Percentiles rank a stretch among this genome's conserved stretches.
Evolutionary conservation across 2,329 filamentous ascomycete species (phyloP).

Genomic region (Ceratocystis colombiana): DNA sequence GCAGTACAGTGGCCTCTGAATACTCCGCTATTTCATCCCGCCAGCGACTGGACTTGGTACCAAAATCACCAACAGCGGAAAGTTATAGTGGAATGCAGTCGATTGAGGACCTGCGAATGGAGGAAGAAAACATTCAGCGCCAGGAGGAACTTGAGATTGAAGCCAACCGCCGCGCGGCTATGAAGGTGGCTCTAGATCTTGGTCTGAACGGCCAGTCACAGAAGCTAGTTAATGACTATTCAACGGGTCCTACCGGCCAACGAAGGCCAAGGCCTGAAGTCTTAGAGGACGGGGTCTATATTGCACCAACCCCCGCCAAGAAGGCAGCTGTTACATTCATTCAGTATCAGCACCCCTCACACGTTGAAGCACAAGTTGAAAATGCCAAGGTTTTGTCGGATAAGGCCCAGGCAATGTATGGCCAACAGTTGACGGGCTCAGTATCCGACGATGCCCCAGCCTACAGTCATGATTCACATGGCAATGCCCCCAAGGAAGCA

Average conservation of each 20-base stretch:
- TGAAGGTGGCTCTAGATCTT: slow-evolving; percentile 41
- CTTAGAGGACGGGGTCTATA: slow-evolving; percentile 32
- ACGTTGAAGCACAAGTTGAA: slow-evolving; percentile 18
- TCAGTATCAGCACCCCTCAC: neutral
- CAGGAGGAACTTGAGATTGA: slow-evolving; percentile 47
- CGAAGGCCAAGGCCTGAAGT: slow-evolving; percentile 30
- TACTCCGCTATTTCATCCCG: slow-evolving; percentile 32
- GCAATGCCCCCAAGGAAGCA: slow-evolving; percentile 13
- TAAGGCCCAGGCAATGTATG: slow-evolving; percentile 15
- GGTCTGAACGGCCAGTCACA: slow-evolving; percentile 34
- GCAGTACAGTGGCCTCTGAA: slow-evolving; percentile 45
- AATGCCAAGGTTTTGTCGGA: slow-evolving; percentile 1
- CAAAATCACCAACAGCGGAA: slow-evolving; percentile 16
- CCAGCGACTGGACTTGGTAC: neutral
- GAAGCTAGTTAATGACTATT: neutral
- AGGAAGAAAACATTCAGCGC: slow-evolving; percentile 42
- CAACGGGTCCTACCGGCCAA: slow-evolving; percentile 3
- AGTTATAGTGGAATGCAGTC: slow-evolving; percentile 33
- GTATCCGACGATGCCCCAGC: slow-evolving; percentile 12
- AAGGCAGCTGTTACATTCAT: slow-evolving; percentile 12
- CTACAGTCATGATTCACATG: slow-evolving; percentile 11
- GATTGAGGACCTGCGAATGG: slow-evolving; percentile 43
- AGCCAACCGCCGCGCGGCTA: slow-evolving; percentile 44
- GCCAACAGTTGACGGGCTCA: neutral
- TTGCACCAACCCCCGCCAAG: slow-evolving; percentile 11